These are phyloP conservation scores for Echinochloa phyllopogon DNA, from an alignment of 176 grass and related monocot genomes.

Conservation along the genomic window DNA sequence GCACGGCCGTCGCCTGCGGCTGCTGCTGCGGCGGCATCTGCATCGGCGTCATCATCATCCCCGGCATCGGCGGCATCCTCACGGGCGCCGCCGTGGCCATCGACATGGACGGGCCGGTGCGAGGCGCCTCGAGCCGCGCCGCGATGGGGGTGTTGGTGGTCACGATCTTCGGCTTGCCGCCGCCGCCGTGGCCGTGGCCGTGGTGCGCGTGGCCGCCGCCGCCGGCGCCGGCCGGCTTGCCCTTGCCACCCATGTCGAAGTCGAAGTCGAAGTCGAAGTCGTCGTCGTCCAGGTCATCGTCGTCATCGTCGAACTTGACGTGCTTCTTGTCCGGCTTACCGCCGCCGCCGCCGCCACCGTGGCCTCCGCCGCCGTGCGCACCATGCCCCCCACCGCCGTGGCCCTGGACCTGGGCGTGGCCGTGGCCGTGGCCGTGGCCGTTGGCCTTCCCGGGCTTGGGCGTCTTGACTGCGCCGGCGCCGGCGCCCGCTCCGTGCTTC, in stretches of 20 bases:
- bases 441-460: conserved; percentile 37
- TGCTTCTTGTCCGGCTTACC: conserved; percentile 41
- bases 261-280: conserved; percentile 44
- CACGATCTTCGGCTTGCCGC: conserved; percentile 49
- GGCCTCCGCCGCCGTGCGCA: neutral
- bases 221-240: neutral
- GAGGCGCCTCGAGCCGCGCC: conserved; percentile 44
- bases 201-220: neutral
- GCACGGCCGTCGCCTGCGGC: conserved; percentile 12
- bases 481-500: conserved; percentile 28
- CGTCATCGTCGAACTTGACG: conserved; percentile 40
- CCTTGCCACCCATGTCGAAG: conserved; percentile 10
- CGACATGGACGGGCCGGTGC: conserved; percentile 41
- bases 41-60: neutral
- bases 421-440: neutral
- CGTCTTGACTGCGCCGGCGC: conserved; percentile 3
- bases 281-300: conserved; percentile 38
- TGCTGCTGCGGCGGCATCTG: neutral
- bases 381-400: conserved; percentile 6
- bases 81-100: conserved; percentile 35
- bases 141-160: conserved; percentile 30
- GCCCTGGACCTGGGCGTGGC: neutral
- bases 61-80: conserved; percentile 31
- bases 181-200: neutral
- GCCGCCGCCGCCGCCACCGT: neutral